phyloP scores from a whole-genome alignment of 2,329 filamentous ascomycete genomes.

The Rhexocercosporidium sp. region DNA sequence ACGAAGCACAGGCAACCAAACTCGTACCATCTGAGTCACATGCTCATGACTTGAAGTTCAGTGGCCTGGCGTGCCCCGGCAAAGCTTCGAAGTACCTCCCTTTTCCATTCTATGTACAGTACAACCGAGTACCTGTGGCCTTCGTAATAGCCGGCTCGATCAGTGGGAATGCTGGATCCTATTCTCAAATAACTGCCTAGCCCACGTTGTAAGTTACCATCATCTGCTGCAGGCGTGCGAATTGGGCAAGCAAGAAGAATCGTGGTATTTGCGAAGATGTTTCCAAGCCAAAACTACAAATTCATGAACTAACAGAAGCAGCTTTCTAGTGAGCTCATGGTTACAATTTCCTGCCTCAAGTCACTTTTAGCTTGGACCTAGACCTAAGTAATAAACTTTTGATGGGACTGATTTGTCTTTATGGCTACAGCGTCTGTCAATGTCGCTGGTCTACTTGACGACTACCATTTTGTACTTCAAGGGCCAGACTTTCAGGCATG shows the following conservation, averaged over 20 bases:
- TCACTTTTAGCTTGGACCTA: slow-evolving; percentile 41
- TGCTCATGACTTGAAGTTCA: no score
- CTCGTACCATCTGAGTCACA: no score
- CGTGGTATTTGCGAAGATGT: slow-evolving; percentile 56
- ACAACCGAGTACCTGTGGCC: no score
- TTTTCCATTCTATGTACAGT: no score
- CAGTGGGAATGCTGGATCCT: no score
- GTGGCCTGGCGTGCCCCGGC: no score
- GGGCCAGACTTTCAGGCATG: slow-evolving; percentile 31
- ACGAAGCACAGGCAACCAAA: no score
- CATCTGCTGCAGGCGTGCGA: no score
- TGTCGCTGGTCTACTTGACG: slow-evolving; percentile 22
- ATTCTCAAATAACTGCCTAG: no score
- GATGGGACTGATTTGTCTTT: slow-evolving; percentile 28
- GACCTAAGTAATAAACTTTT: slow-evolving; percentile 32
- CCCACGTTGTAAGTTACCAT: no score
- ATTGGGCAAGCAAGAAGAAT: slow-evolving; percentile 55
- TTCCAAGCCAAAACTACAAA: slow-evolving; percentile 34
- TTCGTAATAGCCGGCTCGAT: no score
- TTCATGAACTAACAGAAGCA: slow-evolving; percentile 37
- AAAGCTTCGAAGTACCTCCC: no score
- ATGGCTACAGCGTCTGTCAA: slow-evolving; percentile 30
- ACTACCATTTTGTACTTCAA: slow-evolving; percentile 26
- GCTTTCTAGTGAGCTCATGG: slow-evolving; percentile 40
- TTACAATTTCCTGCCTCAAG: slow-evolving; percentile 39